These are phyloP conservation scores for Aquanectria penicillioides DNA, from an alignment of 2,329 filamentous ascomycete species.

Conservation along the genomic window DNA sequence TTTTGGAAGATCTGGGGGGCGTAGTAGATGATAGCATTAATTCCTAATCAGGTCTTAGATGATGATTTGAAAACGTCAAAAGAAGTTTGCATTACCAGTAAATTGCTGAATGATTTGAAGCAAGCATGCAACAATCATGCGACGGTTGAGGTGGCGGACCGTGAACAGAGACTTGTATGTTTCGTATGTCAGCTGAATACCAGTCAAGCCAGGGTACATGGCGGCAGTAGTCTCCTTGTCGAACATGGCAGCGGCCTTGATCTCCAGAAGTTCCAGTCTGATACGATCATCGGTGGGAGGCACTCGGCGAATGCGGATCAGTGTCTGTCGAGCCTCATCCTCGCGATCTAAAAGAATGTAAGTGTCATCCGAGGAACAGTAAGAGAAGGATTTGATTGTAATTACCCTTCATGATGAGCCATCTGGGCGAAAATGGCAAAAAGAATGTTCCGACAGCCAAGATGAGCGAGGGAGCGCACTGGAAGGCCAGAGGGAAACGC, in stretches of 20 bases:
- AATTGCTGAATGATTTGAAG: slow-evolving; percentile 19
- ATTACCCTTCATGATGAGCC: slow-evolving; percentile 15
- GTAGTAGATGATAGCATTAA: slow-evolving; percentile 62
- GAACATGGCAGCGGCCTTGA: slow-evolving; percentile 22
- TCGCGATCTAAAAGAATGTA: not conserved
- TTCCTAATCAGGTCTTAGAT: slow-evolving; percentile 8
- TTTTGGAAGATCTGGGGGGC: slow-evolving; percentile 65
- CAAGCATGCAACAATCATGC: slow-evolving; percentile 14
- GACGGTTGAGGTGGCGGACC: slow-evolving; percentile 9
- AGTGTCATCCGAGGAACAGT: not conserved
- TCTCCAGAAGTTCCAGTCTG: slow-evolving; percentile 20
- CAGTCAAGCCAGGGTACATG: slow-evolving; percentile 14
- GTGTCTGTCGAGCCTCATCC: slow-evolving; percentile 18
- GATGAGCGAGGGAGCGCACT: slow-evolving; percentile 16
- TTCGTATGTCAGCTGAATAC: not conserved
- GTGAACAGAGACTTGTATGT: slow-evolving; percentile 23
- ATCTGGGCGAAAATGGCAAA: slow-evolving; percentile 21
- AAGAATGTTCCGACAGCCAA: slow-evolving; percentile 18
- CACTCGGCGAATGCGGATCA: slow-evolving; percentile 21
- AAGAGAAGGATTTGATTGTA: not conserved
- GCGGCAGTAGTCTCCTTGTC: slow-evolving; percentile 20
- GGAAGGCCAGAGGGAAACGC: slow-evolving; percentile 23
- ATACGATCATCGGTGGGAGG: slow-evolving; percentile 22
- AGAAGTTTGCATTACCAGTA: not conserved
- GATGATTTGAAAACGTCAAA: fast-evolving